These are phyloP conservation scores for Orychophragmus violaceus DNA, from an alignment of 345 rosid genomes.

Conservation along the genomic window DNA sequence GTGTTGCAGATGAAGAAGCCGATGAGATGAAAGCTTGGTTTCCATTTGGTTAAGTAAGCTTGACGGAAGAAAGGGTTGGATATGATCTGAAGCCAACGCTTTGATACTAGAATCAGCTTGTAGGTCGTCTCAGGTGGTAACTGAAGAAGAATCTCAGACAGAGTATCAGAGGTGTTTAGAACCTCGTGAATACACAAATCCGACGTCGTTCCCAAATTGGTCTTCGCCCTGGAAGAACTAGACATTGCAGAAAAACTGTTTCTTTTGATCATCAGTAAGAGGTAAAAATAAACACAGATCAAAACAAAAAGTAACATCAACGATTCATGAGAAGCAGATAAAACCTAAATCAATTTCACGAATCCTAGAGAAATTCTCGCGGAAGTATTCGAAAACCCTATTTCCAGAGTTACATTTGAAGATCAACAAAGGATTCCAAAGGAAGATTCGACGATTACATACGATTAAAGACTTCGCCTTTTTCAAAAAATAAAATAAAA, in stretches of 20 bases:
- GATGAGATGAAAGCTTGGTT: slow-evolving; percentile 36
- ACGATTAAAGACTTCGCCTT: background rate
- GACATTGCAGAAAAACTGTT: slow-evolving; percentile 21
- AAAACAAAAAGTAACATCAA: no score
- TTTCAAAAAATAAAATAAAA: no score
- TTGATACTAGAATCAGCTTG: slow-evolving; percentile 42
- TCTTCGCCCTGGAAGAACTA: slow-evolving; percentile 11
- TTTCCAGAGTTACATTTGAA: background rate
- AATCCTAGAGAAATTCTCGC: background rate
- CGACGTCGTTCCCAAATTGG: slow-evolving; percentile 11
- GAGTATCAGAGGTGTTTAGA: slow-evolving; percentile 41
- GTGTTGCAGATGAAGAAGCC: slow-evolving; percentile 54
- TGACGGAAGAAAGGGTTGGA: slow-evolving; percentile 42
- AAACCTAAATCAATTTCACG: background rate
- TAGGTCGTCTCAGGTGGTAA: slow-evolving; percentile 46
- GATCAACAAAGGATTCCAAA: background rate
- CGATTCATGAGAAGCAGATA: background rate
- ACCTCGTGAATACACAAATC: slow-evolving; percentile 29
- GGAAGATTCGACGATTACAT: background rate
- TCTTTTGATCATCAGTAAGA: slow-evolving; percentile 13
- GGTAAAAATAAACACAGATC: background rate
- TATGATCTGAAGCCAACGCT: slow-evolving; percentile 53
- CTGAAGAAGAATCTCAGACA: slow-evolving; percentile 43
- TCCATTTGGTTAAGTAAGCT: slow-evolving; percentile 41
- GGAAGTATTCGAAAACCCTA: background rate